Percentiles rank a stretch among this genome's conserved stretches.
phyloP scores from a whole-genome alignment of 768 basidiomycete species.

The Panaeolus cyanescens region DNA sequence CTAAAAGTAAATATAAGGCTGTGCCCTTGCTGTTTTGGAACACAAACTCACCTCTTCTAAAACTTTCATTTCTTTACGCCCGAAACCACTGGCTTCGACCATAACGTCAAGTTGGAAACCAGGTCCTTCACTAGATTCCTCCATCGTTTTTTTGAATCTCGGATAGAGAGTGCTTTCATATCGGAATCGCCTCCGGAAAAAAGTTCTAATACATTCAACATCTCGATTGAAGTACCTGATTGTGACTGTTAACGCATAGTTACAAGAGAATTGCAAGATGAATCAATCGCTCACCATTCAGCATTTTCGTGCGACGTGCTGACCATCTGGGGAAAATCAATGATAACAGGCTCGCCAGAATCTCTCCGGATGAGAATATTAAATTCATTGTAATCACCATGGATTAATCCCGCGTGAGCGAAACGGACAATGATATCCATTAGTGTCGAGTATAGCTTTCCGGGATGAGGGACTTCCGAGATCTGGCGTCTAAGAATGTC shows the following conservation, averaged over 20 bases:
- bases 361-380: conserved; percentile 92
- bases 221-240: conserved; percentile 98
- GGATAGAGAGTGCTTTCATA: conserved; percentile 93
- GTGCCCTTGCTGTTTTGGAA: conserved; percentile 5
- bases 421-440: conserved; percentile 98
- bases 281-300: conserved; percentile 68
- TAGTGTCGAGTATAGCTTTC: conserved; percentile 84
- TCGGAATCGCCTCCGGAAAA: conserved; percentile 88
- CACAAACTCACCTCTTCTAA: conserved; percentile 74
- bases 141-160: conserved; percentile 69
- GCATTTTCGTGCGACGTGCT: conserved; percentile 96
- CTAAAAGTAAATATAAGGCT: conserved; percentile 34
- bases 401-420: conserved; percentile 92
- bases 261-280: not conserved
- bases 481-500: conserved; percentile 74
- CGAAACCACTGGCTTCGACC: conserved; percentile 94
- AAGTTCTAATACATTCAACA: conserved; percentile 93
- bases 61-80: conserved; percentile 75
- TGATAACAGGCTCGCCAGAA: conserved; percentile 77
- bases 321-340: conserved; percentile 99
- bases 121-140: conserved; percentile 43
- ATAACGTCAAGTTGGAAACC: conserved; percentile 86
- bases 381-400: conserved; percentile 99
- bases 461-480: conserved; percentile 78
- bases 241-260: not conserved